Conservation (phyloP, 306 rosid genomes). For the Rubus idaeus region DNA sequence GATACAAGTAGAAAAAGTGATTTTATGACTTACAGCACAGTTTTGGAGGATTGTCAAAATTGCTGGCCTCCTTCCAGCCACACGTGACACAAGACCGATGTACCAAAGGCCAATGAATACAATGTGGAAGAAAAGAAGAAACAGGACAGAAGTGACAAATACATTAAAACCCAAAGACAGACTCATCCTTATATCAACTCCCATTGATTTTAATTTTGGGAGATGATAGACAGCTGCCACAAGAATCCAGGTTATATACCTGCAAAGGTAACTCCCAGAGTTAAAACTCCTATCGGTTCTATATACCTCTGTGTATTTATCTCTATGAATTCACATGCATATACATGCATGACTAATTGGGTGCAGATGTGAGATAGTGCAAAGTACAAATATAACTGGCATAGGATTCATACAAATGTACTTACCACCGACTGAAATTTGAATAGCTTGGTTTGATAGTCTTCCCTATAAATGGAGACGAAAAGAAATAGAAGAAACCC, state of each 20-base stretch:
- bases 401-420: conserved; percentile 17
- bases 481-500: conserved; percentile 97
- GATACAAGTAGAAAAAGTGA: conserved; percentile 10
- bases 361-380: conserved; percentile 1
- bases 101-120: conserved; percentile 90
- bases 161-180: conserved; percentile 81
- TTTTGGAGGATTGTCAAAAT: conserved; percentile 84
- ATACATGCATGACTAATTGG: background rate
- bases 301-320: background rate
- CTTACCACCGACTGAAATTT: conserved; percentile 97
- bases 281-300: conserved; percentile 19
- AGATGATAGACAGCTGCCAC: conserved; percentile 98
- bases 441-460: conserved; percentile 97
- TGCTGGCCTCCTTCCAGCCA: conserved; percentile 93
- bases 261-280: conserved; percentile 36
- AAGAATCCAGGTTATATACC: conserved; percentile 93
- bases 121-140: conserved; percentile 85
- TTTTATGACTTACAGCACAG: conserved; percentile 68
- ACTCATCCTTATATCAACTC: conserved; percentile 96
- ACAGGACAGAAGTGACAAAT: conserved; percentile 77
- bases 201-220: conserved; percentile 96
- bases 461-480: conserved; percentile 95
- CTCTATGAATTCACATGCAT: background rate
- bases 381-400: conserved; percentile 3
- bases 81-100: conserved; percentile 93